These are phyloP conservation scores for Saksenaea vasiformis DNA, from an alignment of 371 early-diverging fungal genomes.

Conservation along the genomic window DNA sequence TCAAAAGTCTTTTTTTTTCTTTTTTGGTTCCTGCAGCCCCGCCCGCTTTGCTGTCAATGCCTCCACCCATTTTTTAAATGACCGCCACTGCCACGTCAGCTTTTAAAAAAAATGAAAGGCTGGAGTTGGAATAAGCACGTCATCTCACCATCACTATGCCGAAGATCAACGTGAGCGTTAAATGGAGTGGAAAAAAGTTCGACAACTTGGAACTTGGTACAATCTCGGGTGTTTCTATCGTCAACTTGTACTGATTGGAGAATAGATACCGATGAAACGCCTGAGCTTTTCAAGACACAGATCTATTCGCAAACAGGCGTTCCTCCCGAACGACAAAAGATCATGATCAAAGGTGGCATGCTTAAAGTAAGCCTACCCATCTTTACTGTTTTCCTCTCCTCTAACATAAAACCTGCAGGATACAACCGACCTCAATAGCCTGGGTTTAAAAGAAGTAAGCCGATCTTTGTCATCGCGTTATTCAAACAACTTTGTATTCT, in stretches of 20 bases:
- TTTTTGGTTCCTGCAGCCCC: too few species aligned
- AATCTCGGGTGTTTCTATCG: not conserved
- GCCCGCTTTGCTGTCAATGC: too few species aligned
- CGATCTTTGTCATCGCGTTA: not conserved
- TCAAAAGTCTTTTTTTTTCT: too few species aligned
- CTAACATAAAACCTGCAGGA: constrained; percentile 56
- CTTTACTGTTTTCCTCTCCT: not conserved
- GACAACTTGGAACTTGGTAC: constrained; percentile 73
- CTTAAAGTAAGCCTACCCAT: constrained; percentile 69
- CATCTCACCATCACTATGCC: constrained; percentile 30
- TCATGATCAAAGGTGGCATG: constrained; percentile 93
- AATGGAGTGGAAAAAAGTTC: constrained; percentile 91
- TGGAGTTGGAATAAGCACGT: not conserved
- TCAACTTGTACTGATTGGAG: not conserved
- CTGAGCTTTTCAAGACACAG: constrained; percentile 85
- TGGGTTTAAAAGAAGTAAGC: constrained; percentile 68
- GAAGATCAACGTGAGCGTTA: constrained; percentile 75
- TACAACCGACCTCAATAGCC: constrained; percentile 67
- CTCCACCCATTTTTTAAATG: too few species aligned
- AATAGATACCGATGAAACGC: constrained; percentile 72
- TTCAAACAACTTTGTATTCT: not conserved
- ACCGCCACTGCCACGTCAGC: not conserved
- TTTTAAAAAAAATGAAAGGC: not conserved
- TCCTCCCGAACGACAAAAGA: constrained; percentile 91
- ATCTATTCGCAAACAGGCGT: constrained; percentile 93